phyloP scores from a whole-genome alignment of 495 filamentous ascomycete genomes.

The Hyaloscypha finlandica region DNA sequence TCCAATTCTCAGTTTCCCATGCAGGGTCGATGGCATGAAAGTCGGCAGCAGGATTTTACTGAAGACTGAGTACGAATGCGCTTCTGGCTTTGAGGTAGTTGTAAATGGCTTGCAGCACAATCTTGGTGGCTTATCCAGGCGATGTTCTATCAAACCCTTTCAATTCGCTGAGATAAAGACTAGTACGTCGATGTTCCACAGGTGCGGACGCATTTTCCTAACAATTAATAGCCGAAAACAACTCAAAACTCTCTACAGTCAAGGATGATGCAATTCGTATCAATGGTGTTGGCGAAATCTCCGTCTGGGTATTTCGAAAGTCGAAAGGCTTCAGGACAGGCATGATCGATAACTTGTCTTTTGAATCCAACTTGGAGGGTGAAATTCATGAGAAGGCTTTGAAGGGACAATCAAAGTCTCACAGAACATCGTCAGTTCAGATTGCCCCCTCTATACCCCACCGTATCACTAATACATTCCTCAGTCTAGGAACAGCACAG shows the following conservation, averaged over 20 bases:
- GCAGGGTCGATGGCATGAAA: no score
- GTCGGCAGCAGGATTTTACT: no score
- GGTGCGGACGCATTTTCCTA: background rate
- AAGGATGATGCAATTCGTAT: background rate
- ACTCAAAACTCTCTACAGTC: no score
- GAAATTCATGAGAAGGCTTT: slow-evolving; percentile 12
- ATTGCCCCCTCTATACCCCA: no score
- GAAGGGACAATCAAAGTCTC: slow-evolving; percentile 14
- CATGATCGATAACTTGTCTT: background rate
- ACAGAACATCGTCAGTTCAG: background rate
- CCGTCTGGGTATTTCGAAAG: background rate
- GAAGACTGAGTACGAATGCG: no score
- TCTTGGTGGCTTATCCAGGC: background rate
- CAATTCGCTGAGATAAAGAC: slow-evolving; percentile 6
- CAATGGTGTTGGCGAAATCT: slow-evolving; percentile 1
- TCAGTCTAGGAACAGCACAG: background rate
- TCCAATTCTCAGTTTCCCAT: no score
- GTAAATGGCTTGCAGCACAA: no score
- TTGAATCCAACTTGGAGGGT: background rate
- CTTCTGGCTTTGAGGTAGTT: no score
- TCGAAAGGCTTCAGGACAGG: background rate
- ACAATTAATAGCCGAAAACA: no score
- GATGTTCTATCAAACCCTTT: background rate
- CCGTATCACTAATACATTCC: no score
- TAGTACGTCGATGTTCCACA: background rate